Evolutionary conservation across 2,329 filamentous ascomycete genomes (phyloP), one percentile per base, ranked within the genome.

Genomic region (Ascochyta pisi): DNA sequence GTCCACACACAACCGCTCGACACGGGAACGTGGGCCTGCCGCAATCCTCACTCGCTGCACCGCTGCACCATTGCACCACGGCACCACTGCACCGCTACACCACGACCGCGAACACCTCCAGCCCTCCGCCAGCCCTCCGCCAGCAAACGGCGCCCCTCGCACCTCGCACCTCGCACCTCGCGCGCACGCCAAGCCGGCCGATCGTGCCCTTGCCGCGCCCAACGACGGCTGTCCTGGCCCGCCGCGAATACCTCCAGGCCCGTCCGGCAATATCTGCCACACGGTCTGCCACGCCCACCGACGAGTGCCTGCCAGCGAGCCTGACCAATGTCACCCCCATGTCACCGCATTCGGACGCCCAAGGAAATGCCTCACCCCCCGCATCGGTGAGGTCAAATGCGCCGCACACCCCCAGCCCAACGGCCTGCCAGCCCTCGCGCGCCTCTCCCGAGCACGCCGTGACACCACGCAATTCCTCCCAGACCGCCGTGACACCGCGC

Each of bases 321-420:
- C 68, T 73, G 70, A 76, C 74, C 75, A 77, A 77, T 77, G 75
- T 77, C 71, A 68, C 64, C 68, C 73, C 72, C 74, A 78, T 78
- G 76, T 78, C 76, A 69, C 63, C 69, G 64, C 69, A 68, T 68
- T 65, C 69, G 63, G 60, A 71, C 69, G 72, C 67, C 65, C 68
- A 71, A 66, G 64, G 64, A 73, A 73, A 73, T 68, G 66, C 70
- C 73, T 76, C 74, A 67, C 69, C 73, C 69, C 64, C 73, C 68
- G 64, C 73, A 71, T 67, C 73, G 71, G 71, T 77, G 73, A 77
- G 73, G 69, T 69, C 69, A 66, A 71, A 66, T 65, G 65, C 63
- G 56, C 60, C 67, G 60, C 64, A 61, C 22, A 56, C 29, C 39
- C 53, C 42, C 15, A 35, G 33, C n/a, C 15, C 33, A 9, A n/a